Base-by-base conservation (phyloP, 352 stramenopile genomes). In the Phytopythium aichiense region DNA sequence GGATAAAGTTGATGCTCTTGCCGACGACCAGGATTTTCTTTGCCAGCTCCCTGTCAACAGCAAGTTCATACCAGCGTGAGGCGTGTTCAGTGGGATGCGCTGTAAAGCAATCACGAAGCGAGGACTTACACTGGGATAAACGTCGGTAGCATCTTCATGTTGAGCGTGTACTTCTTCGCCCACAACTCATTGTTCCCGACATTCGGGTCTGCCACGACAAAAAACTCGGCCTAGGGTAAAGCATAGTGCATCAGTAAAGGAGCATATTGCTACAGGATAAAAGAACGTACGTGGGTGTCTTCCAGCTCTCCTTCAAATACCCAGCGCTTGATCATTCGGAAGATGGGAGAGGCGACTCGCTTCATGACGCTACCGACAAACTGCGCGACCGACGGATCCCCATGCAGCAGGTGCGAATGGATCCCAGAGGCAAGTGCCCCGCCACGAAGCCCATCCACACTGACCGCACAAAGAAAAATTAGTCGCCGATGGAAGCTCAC, bases 1-100 rank as follows among this genome's bases (percentile, higher is more conserved):
- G 88, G 71, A 99, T 98, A 58, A 99, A 99, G 79, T 99, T 99
- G 67, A 99, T 99, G 46, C 94, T 98, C 71, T 99, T 99, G 42
- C 97, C 97, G 45, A 99, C 96, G 25, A 97, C 77, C 23, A 99
- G 72, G 50, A 98, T 98, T 40, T 96, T 97, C 25, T 91, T 80
- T 2, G 96, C 96, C 15, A 99, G 73, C 13, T 96, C 87, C 45
- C 85, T 95, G 61, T 37, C 33, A 40, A 22, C n/a, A 54, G 40
- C 31, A 20, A n/a, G 60, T 56, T 25, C 20, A 55, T 31, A 28
- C 16, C 7, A n/a, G 20, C 18, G 37, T 43, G 13, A 15, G 28
- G 28, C 28, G 28, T 31, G 28, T 31, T 49, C 43, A 33, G 25
- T 23, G 11, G 15, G 1, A 4, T 53, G 25, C 12, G 51, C 15